These are phyloP conservation scores for Auricularia sp. DNA, from an alignment of 768 basidiomycete species.

Conservation along the genomic window DNA sequence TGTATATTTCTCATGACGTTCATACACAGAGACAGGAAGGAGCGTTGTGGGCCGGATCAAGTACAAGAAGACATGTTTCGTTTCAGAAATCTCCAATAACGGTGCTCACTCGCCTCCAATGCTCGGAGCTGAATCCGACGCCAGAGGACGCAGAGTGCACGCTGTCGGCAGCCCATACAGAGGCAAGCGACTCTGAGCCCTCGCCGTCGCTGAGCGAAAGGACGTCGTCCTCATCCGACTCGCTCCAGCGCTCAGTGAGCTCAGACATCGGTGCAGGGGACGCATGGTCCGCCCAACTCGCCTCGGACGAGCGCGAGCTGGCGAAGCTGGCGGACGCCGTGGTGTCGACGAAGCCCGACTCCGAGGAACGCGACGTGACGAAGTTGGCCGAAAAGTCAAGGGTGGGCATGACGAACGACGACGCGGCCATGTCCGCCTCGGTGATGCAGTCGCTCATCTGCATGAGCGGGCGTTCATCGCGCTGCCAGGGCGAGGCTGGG, in stretches of 20 bases:
- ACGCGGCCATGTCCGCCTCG: constrained; percentile 23
- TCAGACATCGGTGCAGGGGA: too few species aligned
- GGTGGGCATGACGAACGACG: constrained; percentile 67
- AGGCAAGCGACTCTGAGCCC: background rate
- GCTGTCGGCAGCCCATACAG: background rate
- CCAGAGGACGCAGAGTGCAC: background rate
- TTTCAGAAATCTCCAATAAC: background rate
- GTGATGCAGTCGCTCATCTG: background rate
- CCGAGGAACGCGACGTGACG: background rate
- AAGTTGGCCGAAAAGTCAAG: constrained; percentile 58
- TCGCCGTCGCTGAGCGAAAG: background rate
- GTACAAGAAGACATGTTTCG: background rate
- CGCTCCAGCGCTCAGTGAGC: background rate
- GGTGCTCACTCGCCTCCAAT: background rate
- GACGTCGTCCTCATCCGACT: background rate
- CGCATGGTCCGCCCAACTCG: too few species aligned
- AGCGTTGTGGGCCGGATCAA: background rate
- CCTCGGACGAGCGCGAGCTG: background rate
- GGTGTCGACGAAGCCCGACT: background rate
- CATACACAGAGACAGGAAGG: background rate
- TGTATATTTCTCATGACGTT: background rate
- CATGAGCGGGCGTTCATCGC: constrained; percentile 5
- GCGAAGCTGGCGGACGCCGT: background rate
- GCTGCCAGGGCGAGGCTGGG: constrained; percentile 20
- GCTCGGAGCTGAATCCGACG: background rate